Conservation (phyloP, 192 early-diverging fungal species). For the Phlyctochytrium arcticum region DNA sequence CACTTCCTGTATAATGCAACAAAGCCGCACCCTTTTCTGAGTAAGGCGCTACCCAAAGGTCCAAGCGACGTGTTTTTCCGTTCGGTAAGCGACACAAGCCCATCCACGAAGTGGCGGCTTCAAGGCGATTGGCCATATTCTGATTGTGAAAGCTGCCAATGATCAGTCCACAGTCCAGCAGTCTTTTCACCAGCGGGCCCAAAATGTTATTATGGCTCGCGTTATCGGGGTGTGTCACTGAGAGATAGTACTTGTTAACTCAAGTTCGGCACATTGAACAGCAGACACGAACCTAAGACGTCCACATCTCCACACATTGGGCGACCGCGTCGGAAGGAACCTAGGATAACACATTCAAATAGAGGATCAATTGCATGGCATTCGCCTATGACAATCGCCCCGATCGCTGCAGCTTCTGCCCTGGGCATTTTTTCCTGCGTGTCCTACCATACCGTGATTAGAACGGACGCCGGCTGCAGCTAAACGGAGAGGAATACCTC, state of each 20-base stretch:
- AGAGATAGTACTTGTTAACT: neutral
- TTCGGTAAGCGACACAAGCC: conserved; percentile 29
- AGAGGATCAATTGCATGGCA: conserved; percentile 23
- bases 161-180: conserved; percentile 9
- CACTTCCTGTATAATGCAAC: conserved; percentile 50
- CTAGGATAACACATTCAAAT: conserved; percentile 31
- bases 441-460: no score
- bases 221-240: conserved; percentile 24
- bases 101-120: conserved; percentile 22
- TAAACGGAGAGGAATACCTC: no score
- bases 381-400: conserved; percentile 9
- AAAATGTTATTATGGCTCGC: conserved; percentile 13
- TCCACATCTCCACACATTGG: conserved; percentile 45
- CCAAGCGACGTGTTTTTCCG: conserved; percentile 34
- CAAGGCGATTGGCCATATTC: neutral
- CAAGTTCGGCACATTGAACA: neutral
- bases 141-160: conserved; percentile 19
- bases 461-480: no score
- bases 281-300: conserved; percentile 27
- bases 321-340: conserved; percentile 40
- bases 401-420: conserved; percentile 29
- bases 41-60: conserved; percentile 38
- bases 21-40: conserved; percentile 42
- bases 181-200: neutral
- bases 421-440: conserved; percentile 41